Base-by-base conservation (phyloP, 192 early-diverging fungal genomes). In the Chytriomyces confervae region DNA sequence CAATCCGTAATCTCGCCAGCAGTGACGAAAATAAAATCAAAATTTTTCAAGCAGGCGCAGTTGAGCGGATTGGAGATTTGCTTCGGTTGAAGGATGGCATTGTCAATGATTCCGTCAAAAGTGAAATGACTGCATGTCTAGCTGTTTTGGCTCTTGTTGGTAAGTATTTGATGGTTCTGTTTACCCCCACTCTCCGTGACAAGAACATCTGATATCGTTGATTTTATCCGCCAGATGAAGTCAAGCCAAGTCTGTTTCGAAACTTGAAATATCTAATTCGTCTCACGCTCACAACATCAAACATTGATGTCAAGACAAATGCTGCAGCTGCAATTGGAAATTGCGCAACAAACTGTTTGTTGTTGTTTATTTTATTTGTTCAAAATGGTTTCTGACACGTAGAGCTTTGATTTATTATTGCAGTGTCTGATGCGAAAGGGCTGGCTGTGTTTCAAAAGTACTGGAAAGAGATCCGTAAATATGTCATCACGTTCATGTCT, bases 51-150 rank as follows among this genome's bases (percentile, higher is more conserved):
- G 89, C 89, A 9, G 95, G 94, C 6, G 89, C 92, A 43, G 90
- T 94, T 16, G 91, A 95, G 67, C 84, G 91, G n/a, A 90, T 96
- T 20, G 86, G 85, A 36, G 76, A 80, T 44, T 78, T 93, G 76
- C 82, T 92, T 16, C 50, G 86, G 23, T 60, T 81, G 62, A 10
- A 51, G 57, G 57, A 51, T n/a, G 47, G 48, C 29, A 44, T 53
- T 9, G 20, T 66, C 13, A 20, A 53, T 10, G 24, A 73, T 18
- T 24, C 20, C 11, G 79, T 82, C 46, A 63, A 63, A 49, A 44
- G 9, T 61, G 95, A 96, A 69, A 92, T 95, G 91, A 91, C 91
- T 6, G 94, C 95, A 8, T 91, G 91, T 62, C 86, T 96, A 71
- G 94, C 93, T 36, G 93, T 95, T 46, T 86, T 96, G 76, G 93